These are phyloP conservation scores for Chenopodium berlandieri DNA, from an alignment of 148 eudicot species.

Conservation along the genomic window DNA sequence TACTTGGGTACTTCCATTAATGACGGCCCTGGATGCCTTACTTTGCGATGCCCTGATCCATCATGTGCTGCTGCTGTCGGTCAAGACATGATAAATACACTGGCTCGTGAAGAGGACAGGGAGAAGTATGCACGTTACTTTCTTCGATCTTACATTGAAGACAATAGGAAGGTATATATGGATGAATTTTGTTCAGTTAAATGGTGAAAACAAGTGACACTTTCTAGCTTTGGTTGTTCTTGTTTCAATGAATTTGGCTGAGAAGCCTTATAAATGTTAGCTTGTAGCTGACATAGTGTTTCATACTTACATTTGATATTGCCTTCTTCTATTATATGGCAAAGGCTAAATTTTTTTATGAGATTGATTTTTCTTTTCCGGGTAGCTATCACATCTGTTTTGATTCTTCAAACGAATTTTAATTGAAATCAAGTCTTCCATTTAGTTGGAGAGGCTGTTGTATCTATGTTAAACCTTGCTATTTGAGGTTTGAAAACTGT, in stretches of 20 bases:
- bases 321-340: not conserved
- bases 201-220: not conserved
- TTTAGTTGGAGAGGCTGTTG: not conserved
- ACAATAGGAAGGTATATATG: slow-evolving; percentile 67
- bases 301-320: not conserved
- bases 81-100: slow-evolving; percentile 63
- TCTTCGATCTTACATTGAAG: slow-evolving; percentile 79
- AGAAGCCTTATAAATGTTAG: not conserved
- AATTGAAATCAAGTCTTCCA: not conserved
- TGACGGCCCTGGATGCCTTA: slow-evolving; percentile 88
- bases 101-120: slow-evolving; percentile 60
- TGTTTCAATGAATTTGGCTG: not conserved
- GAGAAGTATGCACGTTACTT: slow-evolving; percentile 71
- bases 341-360: not conserved
- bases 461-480: not conserved
- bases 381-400: not conserved
- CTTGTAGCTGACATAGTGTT: not conserved
- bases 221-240: not conserved
- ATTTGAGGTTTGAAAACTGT: not conserved
- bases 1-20: slow-evolving; percentile 63
- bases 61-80: slow-evolving; percentile 86
- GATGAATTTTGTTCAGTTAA: not conserved
- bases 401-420: no score
- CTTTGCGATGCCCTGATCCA: slow-evolving; percentile 85
- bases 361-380: not conserved